Evolutionary conservation across 176 grass and related monocot species (phyloP).

Genomic region (bread wheat (Triticum aestivum)): IWGSC_CS_RefSeq_v2.1 NC_057807.1:542420604-542421103

Average conservation of each 20-base stretch:
- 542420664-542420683: not conserved
- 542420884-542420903: no score
- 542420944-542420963: no score
- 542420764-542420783: not conserved
- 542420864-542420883: not conserved
- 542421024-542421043: no score
- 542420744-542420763: constrained; percentile 18
- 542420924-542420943: no score
- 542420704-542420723: not conserved
- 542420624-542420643: not conserved
- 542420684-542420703: not conserved
- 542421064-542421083: no score
- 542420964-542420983: no score
- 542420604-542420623: not conserved
- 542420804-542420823: not conserved
- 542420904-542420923: no score
- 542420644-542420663: not conserved
- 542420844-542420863: not conserved
- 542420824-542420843: not conserved
- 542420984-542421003: no score
- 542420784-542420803: not conserved
- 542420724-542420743: constrained; percentile 35
- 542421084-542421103: no score
- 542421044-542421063: no score
- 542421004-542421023: no score